phyloP scores from a whole-genome alignment of 495 filamentous ascomycete species.

The Tuber indicum region DNA sequence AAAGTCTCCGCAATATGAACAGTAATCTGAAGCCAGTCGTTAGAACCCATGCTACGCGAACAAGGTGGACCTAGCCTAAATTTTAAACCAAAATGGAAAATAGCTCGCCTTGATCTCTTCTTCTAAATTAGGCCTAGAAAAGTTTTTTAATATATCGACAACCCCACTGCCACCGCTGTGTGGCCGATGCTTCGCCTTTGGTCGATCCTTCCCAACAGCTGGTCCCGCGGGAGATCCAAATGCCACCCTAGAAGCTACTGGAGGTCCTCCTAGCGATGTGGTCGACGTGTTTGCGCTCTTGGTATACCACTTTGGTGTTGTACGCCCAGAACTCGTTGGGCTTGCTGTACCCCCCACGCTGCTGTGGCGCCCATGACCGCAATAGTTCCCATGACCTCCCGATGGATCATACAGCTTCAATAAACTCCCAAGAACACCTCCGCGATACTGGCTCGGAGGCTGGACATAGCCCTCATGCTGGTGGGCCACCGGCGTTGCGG shows the following conservation, averaged over 20 bases:
- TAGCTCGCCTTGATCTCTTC: slow-evolving; percentile 57
- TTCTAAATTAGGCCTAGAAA: slow-evolving; percentile 47
- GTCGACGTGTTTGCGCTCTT: slow-evolving; percentile 50
- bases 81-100: slow-evolving; percentile 37
- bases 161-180: slow-evolving; percentile 44
- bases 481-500: slow-evolving; percentile 51
- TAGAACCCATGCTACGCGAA: neutral
- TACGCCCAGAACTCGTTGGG: slow-evolving; percentile 49
- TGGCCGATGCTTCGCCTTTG: slow-evolving; percentile 47
- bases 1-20: slow-evolving; percentile 82
- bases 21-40: slow-evolving; percentile 52
- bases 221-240: slow-evolving; percentile 29
- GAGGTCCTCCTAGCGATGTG: slow-evolving; percentile 47
- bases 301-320: slow-evolving; percentile 65
- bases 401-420: slow-evolving; percentile 63
- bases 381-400: slow-evolving; percentile 23
- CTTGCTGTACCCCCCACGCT: slow-evolving; percentile 43
- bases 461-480: slow-evolving; percentile 58
- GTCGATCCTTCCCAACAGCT: slow-evolving; percentile 42
- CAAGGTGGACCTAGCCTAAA: slow-evolving; percentile 3
- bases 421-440: slow-evolving; percentile 69
- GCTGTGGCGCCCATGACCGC: slow-evolving; percentile 33
- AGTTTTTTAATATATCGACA: slow-evolving; percentile 46
- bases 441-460: slow-evolving; percentile 62
- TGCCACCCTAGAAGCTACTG: slow-evolving; percentile 45